Percentiles rank a stretch among this genome's conserved stretches.
Evolutionary conservation across 2,329 filamentous ascomycete genomes (phyloP).

Genomic region (Epichloe festucae): DNA sequence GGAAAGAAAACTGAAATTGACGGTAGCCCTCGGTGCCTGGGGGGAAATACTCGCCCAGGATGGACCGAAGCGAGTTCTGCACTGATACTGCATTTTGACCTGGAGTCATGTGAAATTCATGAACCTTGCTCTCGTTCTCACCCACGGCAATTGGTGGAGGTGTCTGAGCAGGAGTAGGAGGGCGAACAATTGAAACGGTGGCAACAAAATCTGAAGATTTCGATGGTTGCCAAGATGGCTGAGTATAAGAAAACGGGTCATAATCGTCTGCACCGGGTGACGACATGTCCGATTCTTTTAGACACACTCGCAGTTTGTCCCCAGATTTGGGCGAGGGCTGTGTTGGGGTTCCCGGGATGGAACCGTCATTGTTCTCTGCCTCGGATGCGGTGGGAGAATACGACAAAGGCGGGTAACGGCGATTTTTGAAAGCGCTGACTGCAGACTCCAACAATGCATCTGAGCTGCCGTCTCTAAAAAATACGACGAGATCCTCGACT

Average conservation of each 20-base stretch:
- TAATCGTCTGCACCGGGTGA: constrained; percentile 25
- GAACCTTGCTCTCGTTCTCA: constrained; percentile 27
- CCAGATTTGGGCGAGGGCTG: constrained; percentile 1
- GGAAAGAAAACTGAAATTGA: constrained; percentile 33
- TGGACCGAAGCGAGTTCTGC: constrained; percentile 43
- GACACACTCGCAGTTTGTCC: not conserved
- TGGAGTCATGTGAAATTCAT: constrained; percentile 28
- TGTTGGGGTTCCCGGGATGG: constrained; percentile 15
- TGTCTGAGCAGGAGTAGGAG: constrained; percentile 31
- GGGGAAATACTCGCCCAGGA: constrained; percentile 39
- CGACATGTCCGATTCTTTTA: not conserved
- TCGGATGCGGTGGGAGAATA: constrained; percentile 12
- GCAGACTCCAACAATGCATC: constrained; percentile 32
- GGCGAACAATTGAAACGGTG: constrained; percentile 18
- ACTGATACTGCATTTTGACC: constrained; percentile 36
- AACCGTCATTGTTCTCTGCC: constrained; percentile 9
- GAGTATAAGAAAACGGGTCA: constrained; percentile 31
- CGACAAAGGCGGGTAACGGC: constrained; percentile 15
- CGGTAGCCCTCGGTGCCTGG: constrained; percentile 32
- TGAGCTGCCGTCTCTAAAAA: constrained; percentile 32
- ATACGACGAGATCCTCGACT: constrained; percentile 42
- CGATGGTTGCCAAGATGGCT: constrained; percentile 13
- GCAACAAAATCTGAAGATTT: constrained; percentile 11
- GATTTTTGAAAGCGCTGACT: constrained; percentile 29
- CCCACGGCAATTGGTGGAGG: constrained; percentile 20